A percentile compares a stretch with the other conserved stretches of the same genome.
These are phyloP conservation scores for Puccinia novopanici DNA, from an alignment of 1,284 basidiomycete genomes.

Conservation along the genomic window DNA sequence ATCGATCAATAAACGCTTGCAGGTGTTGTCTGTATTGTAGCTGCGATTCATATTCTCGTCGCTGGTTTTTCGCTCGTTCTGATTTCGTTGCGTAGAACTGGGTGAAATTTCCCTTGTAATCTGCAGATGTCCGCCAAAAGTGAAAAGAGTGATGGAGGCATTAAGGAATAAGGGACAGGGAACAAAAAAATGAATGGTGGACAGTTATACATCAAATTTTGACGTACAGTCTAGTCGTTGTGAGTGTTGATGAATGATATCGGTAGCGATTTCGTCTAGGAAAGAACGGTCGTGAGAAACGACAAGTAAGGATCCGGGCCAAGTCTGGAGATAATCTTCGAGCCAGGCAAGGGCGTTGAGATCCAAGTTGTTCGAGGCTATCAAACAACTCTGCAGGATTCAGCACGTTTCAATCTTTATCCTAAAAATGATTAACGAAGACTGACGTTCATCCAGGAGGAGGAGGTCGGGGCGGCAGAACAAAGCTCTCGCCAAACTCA, in stretches of 20 bases:
- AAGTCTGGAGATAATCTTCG: conserved; percentile 94
- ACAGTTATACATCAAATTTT: conserved; percentile 34
- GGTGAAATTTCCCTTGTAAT: conserved; percentile 81
- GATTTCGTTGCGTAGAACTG: conserved; percentile 99
- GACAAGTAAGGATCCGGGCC: conserved; percentile 89
- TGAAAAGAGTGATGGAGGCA: background rate
- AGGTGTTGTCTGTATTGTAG: conserved; percentile 91
- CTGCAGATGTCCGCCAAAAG: conserved; percentile 19
- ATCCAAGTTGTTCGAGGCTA: conserved; percentile 87
- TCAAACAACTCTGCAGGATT: conserved; percentile 52
- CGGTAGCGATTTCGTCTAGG: conserved; percentile 77
- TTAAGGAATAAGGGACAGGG: background rate
- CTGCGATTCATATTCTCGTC: conserved; percentile 92
- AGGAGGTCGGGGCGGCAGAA: conserved; percentile 87
- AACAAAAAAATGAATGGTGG: conserved; percentile 53
- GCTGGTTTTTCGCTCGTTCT: conserved; percentile 85
- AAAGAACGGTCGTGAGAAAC: conserved; percentile 99
- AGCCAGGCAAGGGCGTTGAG: conserved; percentile 75
- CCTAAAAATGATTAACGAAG: no score
- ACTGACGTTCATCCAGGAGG: conserved; percentile 73
- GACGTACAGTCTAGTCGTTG: conserved; percentile 82
- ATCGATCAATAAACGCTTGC: conserved; percentile 95
- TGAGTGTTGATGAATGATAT: conserved; percentile 93
- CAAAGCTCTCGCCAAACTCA: conserved; percentile 69
- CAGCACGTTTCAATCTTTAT: background rate